phyloP scores from a whole-genome alignment of 2,329 filamentous ascomycete species.

The Zymoseptoria passerinii region DNA sequence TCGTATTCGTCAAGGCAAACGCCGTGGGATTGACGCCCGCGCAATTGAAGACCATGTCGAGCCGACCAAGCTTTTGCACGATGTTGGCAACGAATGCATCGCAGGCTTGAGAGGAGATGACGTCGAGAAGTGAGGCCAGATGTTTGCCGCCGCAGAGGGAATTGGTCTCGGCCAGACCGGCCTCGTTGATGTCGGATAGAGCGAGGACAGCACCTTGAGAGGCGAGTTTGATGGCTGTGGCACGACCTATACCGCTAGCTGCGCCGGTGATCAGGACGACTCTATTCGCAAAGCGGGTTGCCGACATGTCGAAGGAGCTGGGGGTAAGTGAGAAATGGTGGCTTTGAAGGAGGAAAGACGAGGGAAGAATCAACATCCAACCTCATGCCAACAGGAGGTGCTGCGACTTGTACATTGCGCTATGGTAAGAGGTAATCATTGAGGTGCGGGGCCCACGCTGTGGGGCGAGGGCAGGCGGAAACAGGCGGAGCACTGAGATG shows the following conservation, averaged over 20 bases:
- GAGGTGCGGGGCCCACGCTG: not conserved
- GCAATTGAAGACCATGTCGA: slow-evolving; percentile 37
- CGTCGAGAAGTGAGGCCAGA: slow-evolving; percentile 23
- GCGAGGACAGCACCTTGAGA: slow-evolving; percentile 36
- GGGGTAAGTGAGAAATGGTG: not conserved
- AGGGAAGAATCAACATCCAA: not conserved
- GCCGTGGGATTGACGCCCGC: slow-evolving; percentile 32
- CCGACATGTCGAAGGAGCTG: not conserved
- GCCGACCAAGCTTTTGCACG: slow-evolving; percentile 17
- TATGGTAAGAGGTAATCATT: not conserved
- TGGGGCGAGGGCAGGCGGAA: not conserved
- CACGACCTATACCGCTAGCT: slow-evolving; percentile 35
- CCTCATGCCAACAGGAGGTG: not conserved
- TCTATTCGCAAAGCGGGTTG: slow-evolving; percentile 16
- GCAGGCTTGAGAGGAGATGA: slow-evolving; percentile 19
- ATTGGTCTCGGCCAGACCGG: slow-evolving; percentile 24
- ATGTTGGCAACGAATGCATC: slow-evolving; percentile 20
- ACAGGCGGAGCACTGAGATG: not conserved
- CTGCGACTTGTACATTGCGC: not conserved
- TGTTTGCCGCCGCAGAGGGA: slow-evolving; percentile 12
- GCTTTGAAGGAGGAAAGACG: not conserved
- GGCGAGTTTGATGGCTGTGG: slow-evolving; percentile 38
- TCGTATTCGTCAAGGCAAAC: slow-evolving; percentile 29
- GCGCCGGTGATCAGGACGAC: slow-evolving; percentile 28
- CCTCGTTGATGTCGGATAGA: slow-evolving; percentile 33